Evolutionary conservation across 1,139 yeast species (phyloP).

Genomic region (Lodderomyces theae): DNA sequence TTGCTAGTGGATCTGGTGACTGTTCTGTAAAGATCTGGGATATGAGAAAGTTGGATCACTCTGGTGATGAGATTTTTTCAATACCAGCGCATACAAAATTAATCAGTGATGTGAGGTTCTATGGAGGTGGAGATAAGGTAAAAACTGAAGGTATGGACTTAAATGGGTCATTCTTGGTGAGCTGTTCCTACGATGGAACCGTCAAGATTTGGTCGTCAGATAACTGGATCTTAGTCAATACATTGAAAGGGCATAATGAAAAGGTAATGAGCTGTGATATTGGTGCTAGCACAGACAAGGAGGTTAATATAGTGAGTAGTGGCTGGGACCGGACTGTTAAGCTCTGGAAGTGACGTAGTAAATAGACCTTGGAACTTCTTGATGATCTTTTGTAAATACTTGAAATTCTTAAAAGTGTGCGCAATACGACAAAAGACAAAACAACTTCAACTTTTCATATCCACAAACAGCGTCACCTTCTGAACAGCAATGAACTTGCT

Average conservation of each 20-base stretch:
- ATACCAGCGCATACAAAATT: constrained; percentile 78
- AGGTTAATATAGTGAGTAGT: constrained; percentile 49
- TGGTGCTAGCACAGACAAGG: constrained; percentile 24
- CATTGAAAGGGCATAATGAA: constrained; percentile 63
- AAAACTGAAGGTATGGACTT: constrained; percentile 14
- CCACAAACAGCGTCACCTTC: no score
- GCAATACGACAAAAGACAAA: no score
- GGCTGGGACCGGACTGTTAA: constrained; percentile 86
- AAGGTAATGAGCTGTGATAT: constrained; percentile 73
- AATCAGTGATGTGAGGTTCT: constrained; percentile 65
- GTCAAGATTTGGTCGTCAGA: constrained; percentile 68
- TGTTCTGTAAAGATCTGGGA: constrained; percentile 86
- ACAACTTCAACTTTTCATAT: not conserved
- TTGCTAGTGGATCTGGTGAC: constrained; percentile 87
- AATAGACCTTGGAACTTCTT: no score
- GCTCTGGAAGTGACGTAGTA: constrained; percentile 51
- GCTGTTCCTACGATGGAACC: constrained; percentile 69
- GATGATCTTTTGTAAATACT: no score
- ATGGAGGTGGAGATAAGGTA: constrained; percentile 21
- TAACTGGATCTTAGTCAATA: constrained; percentile 61
- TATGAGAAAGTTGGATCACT: constrained; percentile 43
- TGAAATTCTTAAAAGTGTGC: no score
- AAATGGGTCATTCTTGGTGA: constrained; percentile 51
- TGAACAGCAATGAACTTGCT: constrained; percentile 61
- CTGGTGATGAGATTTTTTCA: constrained; percentile 40